Base-by-base conservation (phyloP, 257 asterid genomes). In the Craterostigma plantagineum region DNA sequence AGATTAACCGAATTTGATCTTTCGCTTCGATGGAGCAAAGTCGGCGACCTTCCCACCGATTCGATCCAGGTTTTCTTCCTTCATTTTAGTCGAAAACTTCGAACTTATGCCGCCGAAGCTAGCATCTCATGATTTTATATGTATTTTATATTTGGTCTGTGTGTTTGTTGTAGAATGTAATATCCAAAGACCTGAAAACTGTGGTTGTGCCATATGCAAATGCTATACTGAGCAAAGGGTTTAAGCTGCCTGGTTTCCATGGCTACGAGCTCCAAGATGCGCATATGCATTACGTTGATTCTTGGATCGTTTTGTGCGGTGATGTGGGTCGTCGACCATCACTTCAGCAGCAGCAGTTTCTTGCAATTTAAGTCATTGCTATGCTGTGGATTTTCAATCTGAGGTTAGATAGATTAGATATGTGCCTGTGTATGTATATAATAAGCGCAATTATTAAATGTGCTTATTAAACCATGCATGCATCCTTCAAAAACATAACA, bases 1-100 rank as follows among this genome's bases (percentile, higher is more conserved):
- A 68, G 56, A 56, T 71, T 90, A 62, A 57, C 65, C 16, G 74
- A 73, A 52, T 73, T 83, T 60, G 62, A 67, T 10, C 58, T 83
- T 79, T 71, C 79, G 23, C 73, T 77, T 48, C 61, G 73, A 18
- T 90, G 99, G 99, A 90, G 95, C 65, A 62, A 64, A 42, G 49
- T 90, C 38, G 99, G 99, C 12, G 68, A 67, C 63, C 59, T 90
- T 61, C 95, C 71, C 62, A 58, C 83, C 85, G 40, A 35, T 70
- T 73, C 80, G 55, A 56, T 90, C 54, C 76, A 77, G 98, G 98
- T 90, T 71, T 16, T 17, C 13, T 4, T 35, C 8, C 6, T 23
- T 6, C 30, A 23, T 23, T 23, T 23, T 23, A 23, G 6, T 23
- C 30, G 2, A 23, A 23, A 23, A 23, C 6, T 23, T 23, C 30